Base-by-base conservation (phyloP, 371 early-diverging fungal species). In the Mucor piriformis region DNA sequence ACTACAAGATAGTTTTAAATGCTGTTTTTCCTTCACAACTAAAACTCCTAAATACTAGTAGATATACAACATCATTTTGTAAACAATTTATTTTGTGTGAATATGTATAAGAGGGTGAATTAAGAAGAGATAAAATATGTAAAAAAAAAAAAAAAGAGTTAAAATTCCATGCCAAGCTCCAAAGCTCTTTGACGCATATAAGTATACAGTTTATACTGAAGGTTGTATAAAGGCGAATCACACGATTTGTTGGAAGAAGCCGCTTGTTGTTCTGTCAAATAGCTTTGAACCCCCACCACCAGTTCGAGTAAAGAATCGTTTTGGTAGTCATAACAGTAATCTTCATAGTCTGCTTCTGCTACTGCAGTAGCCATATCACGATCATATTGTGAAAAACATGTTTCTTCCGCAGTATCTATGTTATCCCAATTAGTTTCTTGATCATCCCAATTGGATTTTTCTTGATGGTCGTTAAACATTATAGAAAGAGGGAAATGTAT, bases 171-270 rank as follows among this genome's bases (percentile, higher is more conserved):
- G 37, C 73, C 76, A 61, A 77, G 65, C 47, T 77, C 72, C 27
- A 42, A 59, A 12, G 71, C 72, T 54, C 73, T 70, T 57, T 71
- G 75, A 49, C 73, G 74, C 46, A 78, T 60, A 21, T 75, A 78
- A 13, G 61, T 64, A 20, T 75, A 71, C 73, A 78, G 69, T 59
- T 73, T 78, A 58, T 78, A 75, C 50, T 78, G 75, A 18, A 78
- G 66, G 2, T 62, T 65, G 37, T 69, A 63, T 29, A 78, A 54
- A 37, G 78, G 78, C 33, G 78, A 78, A 46, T 67, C 59, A 18
- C n/a, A n/a, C n/a, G 24, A 32, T 16, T 37, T 57, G 11, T 43
- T 23, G 16, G 53, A 38, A 16, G 27, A 23, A 23, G 59, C 24
- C 20, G 47, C 38, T 21, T 40, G 27, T 44, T 54, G 61, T 56